These are phyloP conservation scores for Saccharomycopsis hybrid DNA, from an alignment of 1,139 yeast genomes.

Conservation along the genomic window DNA sequence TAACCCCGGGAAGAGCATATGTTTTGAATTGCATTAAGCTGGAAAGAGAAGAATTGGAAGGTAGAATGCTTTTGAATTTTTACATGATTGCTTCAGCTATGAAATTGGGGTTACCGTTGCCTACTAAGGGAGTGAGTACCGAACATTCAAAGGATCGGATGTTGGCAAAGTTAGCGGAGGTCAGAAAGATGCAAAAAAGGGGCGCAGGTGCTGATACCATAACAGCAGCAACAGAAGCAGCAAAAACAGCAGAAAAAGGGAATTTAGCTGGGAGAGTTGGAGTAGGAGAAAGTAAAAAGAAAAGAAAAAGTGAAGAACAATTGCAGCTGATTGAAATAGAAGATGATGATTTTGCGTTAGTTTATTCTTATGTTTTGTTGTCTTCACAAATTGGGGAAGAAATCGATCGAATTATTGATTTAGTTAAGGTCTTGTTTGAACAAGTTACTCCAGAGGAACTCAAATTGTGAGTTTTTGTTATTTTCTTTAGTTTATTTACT, in stretches of 20 bases:
- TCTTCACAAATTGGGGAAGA: conserved; percentile 63
- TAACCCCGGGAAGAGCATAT: conserved; percentile 43
- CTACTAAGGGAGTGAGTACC: conserved; percentile 71
- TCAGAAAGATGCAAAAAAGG: conserved; percentile 30
- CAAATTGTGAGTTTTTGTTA: too few species aligned
- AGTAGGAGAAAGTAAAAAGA: background rate
- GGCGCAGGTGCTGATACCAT: too few species aligned
- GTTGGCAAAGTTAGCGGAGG: conserved; percentile 53
- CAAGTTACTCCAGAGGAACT: conserved; percentile 38
- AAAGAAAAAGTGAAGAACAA: too few species aligned
- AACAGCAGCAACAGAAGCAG: too few species aligned
- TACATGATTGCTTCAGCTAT: conserved; percentile 77
- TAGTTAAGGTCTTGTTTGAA: conserved; percentile 56
- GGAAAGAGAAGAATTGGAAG: conserved; percentile 65
- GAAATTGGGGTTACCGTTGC: conserved; percentile 69
- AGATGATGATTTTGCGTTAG: conserved; percentile 62
- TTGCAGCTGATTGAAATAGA: too few species aligned
- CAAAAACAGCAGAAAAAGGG: too few species aligned
- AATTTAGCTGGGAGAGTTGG: too few species aligned
- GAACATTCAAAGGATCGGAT: conserved; percentile 70
- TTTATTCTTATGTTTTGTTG: conserved; percentile 70
- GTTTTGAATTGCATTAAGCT: conserved; percentile 49
- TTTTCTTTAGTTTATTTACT: too few species aligned
- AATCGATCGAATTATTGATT: conserved; percentile 48
- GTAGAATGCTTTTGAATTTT: conserved; percentile 63